A percentile compares a stretch with the other conserved stretches of the same genome.
phyloP scores from a whole-genome alignment of 2,329 filamentous ascomycete species.

The Hypoxylon sp. region DNA sequence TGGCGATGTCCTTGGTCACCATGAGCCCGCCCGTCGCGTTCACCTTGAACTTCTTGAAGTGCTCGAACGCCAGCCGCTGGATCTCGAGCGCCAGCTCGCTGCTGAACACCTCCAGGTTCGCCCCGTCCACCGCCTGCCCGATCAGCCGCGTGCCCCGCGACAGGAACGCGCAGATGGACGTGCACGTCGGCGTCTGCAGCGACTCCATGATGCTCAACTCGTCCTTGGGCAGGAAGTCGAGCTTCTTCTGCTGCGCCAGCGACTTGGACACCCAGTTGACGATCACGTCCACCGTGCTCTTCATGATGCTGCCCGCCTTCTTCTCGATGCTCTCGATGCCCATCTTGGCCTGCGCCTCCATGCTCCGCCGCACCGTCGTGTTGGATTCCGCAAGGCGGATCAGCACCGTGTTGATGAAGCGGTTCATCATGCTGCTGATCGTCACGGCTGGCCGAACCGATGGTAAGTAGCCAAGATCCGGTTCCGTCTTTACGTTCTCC shows the following conservation, averaged over 20 bases:
- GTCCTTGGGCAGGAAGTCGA: slow-evolving; percentile 88
- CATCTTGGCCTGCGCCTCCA: slow-evolving; percentile 81
- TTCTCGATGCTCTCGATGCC: slow-evolving; percentile 82
- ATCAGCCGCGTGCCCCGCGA: slow-evolving; percentile 69
- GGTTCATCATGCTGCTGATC: slow-evolving; percentile 91
- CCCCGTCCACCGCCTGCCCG: slow-evolving; percentile 76
- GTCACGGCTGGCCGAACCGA: slow-evolving; percentile 82
- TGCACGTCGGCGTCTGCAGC: slow-evolving; percentile 86
- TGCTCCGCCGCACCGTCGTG: slow-evolving; percentile 86
- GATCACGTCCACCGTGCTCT: slow-evolving; percentile 69
- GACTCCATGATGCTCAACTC: slow-evolving; percentile 73
- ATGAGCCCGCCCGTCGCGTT: slow-evolving; percentile 93
- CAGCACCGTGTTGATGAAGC: slow-evolving; percentile 88
- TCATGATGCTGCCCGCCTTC: slow-evolving; percentile 73
- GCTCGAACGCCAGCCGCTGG: slow-evolving; percentile 81
- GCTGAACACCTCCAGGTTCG: slow-evolving; percentile 82
- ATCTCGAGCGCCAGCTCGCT: slow-evolving; percentile 84
- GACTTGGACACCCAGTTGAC: slow-evolving; percentile 78
- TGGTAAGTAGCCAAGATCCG: slow-evolving; percentile 84
- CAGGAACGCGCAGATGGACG: slow-evolving; percentile 82
- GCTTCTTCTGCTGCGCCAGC: slow-evolving; percentile 81
- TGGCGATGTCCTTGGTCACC: slow-evolving; percentile 94
- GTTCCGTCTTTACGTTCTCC: slow-evolving; percentile 82
- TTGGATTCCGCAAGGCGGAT: slow-evolving; percentile 89
- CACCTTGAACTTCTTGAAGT: slow-evolving; percentile 93